Base-by-base conservation (phyloP, 371 early-diverging fungal genomes). In the Mucor saturninus region DNA sequence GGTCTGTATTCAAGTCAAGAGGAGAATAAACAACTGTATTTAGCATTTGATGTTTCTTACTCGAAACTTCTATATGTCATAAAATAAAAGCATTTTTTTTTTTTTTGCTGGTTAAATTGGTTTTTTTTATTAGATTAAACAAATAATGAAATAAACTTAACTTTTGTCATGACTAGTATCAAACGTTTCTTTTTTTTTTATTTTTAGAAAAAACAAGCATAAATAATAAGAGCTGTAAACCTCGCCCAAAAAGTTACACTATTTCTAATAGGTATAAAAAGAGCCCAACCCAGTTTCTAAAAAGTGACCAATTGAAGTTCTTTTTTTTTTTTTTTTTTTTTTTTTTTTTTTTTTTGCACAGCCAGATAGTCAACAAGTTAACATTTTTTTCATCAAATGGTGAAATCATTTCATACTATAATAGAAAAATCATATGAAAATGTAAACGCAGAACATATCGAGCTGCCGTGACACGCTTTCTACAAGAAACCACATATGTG, bases 1-100 rank as follows among this genome's bases (percentile, higher is more conserved):
- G 49, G 49, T 26, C 45, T 45, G 21, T 45, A 45, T 45, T 45
- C 45, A 15, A 45, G 45, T 45, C 45, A 45, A 45, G 45, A 45
- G 45, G 45, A 45, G 45, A 45, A 45, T 45, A 45, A 45, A 45
- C 45, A 5, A 45, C 45, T 45, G 1, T 45, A 8, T 45, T 15
- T 45, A 45, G 14, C 45, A 45, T 45, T 45, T 45, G 45, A 45
- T 26, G 14, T 45, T 45, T 45, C 45, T 45, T 45, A 45, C 45
- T 45, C 21, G 45, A 45, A 45, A 45, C 45, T 45, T 45, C 21
- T 45, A 15, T 45, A 45, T 45, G 3, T 42, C 42, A 42, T 42
- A 42, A 42, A 42, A 42, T 42, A 42, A 42, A 42, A 42, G 2
- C 42, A 42, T 42, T 42, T 42, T 42, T 42, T 42, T 42, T 42